Evolutionary conservation across 306 rosid genomes (phyloP), one percentile per base, ranked within the genome.

Genomic region (Ormosia emarginata): DNA sequence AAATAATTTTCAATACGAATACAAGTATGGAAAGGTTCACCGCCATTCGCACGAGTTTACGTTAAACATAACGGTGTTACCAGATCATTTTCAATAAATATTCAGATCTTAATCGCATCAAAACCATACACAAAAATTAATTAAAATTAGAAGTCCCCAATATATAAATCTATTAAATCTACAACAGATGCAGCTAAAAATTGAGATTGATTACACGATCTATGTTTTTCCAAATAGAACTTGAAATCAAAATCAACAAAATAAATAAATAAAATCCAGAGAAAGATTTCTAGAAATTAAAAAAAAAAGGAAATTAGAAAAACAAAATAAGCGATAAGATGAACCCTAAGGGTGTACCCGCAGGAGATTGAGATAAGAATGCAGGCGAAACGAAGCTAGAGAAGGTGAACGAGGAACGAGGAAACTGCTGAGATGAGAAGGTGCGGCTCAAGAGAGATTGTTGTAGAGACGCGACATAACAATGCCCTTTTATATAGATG

Each of bases 81-180:
- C 34, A 75, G 33, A 67, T 56, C 18, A 66, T 3, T 3, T 4
- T 52, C 36, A 8, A 67, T 2, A 29, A 63, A 71, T 2, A 39
- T 15, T 70, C 79, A 71, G 79, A 83, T 83, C 74, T 69, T 11
- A 71, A 78, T 71, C 44, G 11, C 9, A 71, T 32, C 4, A 49
- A 50, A 75, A 75, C 46, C 65, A 56, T 24, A 55, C 39, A 0
- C 4, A 32, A 12, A 4, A 49, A 6, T 18, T 29, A 44, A 61
- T 3, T n/a, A 65, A 67, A 55, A 47, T 8, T 2, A 11, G 11
- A 37, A 59, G 2, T 14, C 2, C 7, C 5, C 29, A 59, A 39
- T 3, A 65, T 29, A 67, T n/a, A 50, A 69, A 77, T 52, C 15
- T 1, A 82, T 82, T 2, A 32, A 68, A 82, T 49, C 82, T 24